Conservation (phyloP, 805 yeast species). For the Hanseniaspora valbyensis region DNA sequence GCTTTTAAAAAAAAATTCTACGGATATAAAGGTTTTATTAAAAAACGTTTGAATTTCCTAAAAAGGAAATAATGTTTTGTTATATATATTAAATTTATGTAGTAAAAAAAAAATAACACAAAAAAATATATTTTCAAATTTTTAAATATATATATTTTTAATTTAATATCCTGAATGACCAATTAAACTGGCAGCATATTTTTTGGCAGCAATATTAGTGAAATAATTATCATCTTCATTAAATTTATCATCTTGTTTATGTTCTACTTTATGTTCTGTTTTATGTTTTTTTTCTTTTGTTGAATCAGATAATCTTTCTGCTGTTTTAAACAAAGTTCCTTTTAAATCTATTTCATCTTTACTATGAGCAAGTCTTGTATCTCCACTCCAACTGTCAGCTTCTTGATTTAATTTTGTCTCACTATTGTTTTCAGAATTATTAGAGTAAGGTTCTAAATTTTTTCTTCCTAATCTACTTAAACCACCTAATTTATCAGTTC, state of each 20-base stretch:
- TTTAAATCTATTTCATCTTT: background rate
- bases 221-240: slow-evolving; percentile 13
- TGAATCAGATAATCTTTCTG: background rate
- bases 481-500: slow-evolving; percentile 69
- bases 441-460: slow-evolving; percentile 26
- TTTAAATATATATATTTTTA: too few species aligned
- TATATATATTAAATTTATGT: background rate
- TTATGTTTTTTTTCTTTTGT: background rate
- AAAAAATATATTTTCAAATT: background rate
- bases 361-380: slow-evolving; percentile 15
- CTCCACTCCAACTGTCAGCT: slow-evolving; percentile 17
- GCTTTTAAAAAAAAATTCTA: background rate
- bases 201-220: slow-evolving; percentile 54
- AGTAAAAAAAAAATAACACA: background rate
- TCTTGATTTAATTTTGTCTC: background rate
- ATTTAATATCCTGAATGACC: slow-evolving; percentile 43
- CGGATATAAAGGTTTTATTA: background rate
- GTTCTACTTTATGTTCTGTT: slow-evolving; percentile 25
- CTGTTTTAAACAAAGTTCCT: slow-evolving; percentile 9
- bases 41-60: background rate
- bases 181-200: slow-evolving; percentile 62
- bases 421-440: background rate
- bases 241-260: slow-evolving; percentile 3
- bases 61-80: slow-evolving; percentile 34
- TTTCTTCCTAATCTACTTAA: slow-evolving; percentile 74